phyloP scores from a whole-genome alignment of 2,329 filamentous ascomycete species.

The Pseudodiploospora longispora region DNA sequence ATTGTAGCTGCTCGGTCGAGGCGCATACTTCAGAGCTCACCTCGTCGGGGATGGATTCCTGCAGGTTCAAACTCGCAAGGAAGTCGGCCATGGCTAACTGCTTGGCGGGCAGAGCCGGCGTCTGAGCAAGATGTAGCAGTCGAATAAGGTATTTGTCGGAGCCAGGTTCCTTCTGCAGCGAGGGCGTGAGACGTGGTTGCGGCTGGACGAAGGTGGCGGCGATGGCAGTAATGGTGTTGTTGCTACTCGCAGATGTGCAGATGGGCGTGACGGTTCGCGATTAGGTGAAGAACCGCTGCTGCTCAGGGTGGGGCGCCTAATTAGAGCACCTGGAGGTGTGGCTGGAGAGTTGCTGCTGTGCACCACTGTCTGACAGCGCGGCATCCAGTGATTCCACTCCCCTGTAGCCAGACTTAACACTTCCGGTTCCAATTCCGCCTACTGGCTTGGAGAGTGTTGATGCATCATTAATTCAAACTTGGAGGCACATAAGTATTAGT shows the following conservation, averaged over 20 bases:
- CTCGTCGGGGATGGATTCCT: slow-evolving; percentile 2
- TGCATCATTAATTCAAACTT: too few species aligned
- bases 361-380: too few species aligned
- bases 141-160: slow-evolving; percentile 10
- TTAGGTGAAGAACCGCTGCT: not conserved
- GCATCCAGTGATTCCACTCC: too few species aligned
- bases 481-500: too few species aligned
- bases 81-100: slow-evolving; percentile 28
- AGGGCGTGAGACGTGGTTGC: not conserved
- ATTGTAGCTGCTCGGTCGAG: slow-evolving; percentile 37
- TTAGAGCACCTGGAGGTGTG: slow-evolving; percentile 4
- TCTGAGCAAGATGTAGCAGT: slow-evolving; percentile 12
- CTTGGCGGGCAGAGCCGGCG: not conserved
- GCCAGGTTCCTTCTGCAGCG: slow-evolving; percentile 13
- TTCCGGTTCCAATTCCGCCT: too few species aligned
- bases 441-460: too few species aligned
- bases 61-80: slow-evolving; percentile 28
- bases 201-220: slow-evolving; percentile 4
- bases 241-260: too few species aligned
- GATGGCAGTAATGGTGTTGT: not conserved
- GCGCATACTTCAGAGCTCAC: slow-evolving; percentile 18
- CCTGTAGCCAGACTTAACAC: too few species aligned
- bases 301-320: slow-evolving; percentile 1
- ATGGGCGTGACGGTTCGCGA: not conserved
- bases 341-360: not conserved